Base-by-base conservation (phyloP, 176 grass and related monocot species). In the Calamus simplicifolius region DNA sequence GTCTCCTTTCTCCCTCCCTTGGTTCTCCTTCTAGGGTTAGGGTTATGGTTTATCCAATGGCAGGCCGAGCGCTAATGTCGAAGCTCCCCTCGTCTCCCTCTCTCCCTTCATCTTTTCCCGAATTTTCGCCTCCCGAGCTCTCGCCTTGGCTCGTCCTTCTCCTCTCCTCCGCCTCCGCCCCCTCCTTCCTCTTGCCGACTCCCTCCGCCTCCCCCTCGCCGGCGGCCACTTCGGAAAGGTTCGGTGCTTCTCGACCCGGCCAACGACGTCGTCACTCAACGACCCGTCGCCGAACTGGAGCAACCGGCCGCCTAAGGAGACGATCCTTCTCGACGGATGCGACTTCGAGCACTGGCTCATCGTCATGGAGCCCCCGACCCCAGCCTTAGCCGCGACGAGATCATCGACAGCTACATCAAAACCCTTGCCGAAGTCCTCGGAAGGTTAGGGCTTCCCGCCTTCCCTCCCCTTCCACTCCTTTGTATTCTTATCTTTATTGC, bases 311-410 rank as follows among this genome's bases (percentile, higher is more conserved):
- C 82, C 90, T 48, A 90, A 90, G 49, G 83, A 95, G 77, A 87
- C 86, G 4, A 90, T 95, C 49, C 74, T 90, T 38, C 73, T 90
- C 18, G 91, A 95, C 10, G 91, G 86, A 0, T 95, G 86, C 51
- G 86, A 95, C 72, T 95, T 95, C 56, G 83, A 95, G 75, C 91
- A 95, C 57, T 95, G 86, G 86, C 82, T 95, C 10, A 64, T 95
- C 53, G 82, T 95, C 64, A 57, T 95, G 82, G 90, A 95, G 80
- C 82, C 43, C 86, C 90, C 0, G 81, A 79, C 43, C 86, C 91
- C 17, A 76, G 86, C 1, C 4, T 71, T 62, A 50, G 80, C 12
- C 86, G 86, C 21, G 91, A 95, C 0, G 91, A 95, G 57, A 90
- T 95, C 51, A 95, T 95, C 43, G 86, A 90, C 50, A 21, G 56